Evolutionary conservation across 176 grass and related monocot species (phyloP), one percentile per base, ranked within the genome.

Genomic region (Hordeum vulgare): DNA sequence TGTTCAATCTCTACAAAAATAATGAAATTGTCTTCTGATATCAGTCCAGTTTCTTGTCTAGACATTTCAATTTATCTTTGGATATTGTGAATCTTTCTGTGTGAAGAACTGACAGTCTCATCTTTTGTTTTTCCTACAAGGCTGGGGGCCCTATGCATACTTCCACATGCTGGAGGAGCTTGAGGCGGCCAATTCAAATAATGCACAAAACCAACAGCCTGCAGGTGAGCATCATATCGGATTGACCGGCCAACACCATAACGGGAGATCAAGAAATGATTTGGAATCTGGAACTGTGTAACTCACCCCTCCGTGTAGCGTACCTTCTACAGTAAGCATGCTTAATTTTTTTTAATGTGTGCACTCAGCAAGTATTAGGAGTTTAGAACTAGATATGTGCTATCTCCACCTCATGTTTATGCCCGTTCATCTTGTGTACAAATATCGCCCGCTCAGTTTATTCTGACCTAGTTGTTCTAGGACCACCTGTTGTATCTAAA

Each of bases 131-230:
- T 0, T 12, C 33, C 36, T 74, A 72, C 26, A 73, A 95, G 96
- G 90, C 65, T 93, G 90, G 85, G 87, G 82, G 4, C 87, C 96
- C 0, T 93, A 91, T 70, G 93, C 96, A 9, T 93, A 88, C 84
- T 93, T 93, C 61, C 76, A 90, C 39, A 93, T 90, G 90, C 36
- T 95, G 44, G 93, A 91, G 31, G 85, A 88, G 37, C 54, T 84
- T 29, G 65, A 74, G 47, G 73, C 4, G 1, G 40, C 27, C 10
- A 84, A 75, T 85, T 41, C 70, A 33, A 77, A 81, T 8, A 45
- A n/a, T 64, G 21, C 60, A 18, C 39, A 76, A 17, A 89, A 60
- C 24, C 90, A 88, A 13, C 65, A 86, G 24, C 36, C 49, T 36
- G 28, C 75, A 35, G 49, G 79, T 28, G 24, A 20, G 23, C 77